A percentile compares a stretch with the other conserved stretches of the same genome.
Evolutionary conservation across 2,329 filamentous ascomycete species (phyloP).

Genomic region (Fusarium concolor): DNA sequence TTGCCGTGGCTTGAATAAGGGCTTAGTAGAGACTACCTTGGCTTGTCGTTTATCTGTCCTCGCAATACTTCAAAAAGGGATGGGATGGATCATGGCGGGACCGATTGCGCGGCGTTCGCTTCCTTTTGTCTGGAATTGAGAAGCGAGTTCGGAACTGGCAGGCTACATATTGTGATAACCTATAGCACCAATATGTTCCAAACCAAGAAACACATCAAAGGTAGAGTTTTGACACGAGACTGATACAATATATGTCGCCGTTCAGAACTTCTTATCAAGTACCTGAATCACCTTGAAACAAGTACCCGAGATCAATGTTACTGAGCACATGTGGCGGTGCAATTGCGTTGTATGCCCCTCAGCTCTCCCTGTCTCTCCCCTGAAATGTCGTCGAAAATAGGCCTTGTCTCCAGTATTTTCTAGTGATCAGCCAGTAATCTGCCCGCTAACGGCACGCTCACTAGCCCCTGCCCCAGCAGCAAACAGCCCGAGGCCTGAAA

Average conservation of each 20-base stretch:
- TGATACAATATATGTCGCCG: constrained; percentile 3
- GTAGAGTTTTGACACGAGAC: neutral
- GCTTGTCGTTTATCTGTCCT: constrained; percentile 38
- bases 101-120: constrained; percentile 36
- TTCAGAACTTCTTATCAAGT: constrained; percentile 8
- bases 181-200: neutral
- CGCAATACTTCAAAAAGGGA: constrained; percentile 39
- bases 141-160: neutral
- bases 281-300: constrained; percentile 8
- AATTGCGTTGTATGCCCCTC: constrained; percentile 29
- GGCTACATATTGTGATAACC: too few species aligned
- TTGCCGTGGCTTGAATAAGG: constrained; percentile 32
- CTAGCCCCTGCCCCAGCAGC: constrained; percentile 31
- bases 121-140: constrained; percentile 17
- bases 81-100: constrained; percentile 33
- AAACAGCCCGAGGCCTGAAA: constrained; percentile 39
- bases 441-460: constrained; percentile 23
- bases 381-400: constrained; percentile 33
- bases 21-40: constrained; percentile 18
- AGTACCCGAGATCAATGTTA: constrained; percentile 21
- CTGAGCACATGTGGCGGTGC: constrained; percentile 35
- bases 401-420: constrained; percentile 41
- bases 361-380: constrained; percentile 29
- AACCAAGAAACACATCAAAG: neutral
- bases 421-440: constrained; percentile 32